Evolutionary conservation across 1,284 basidiomycete species (phyloP), one percentile per base, ranked within the genome.

Genomic region (Coriolopsis trogii): DNA sequence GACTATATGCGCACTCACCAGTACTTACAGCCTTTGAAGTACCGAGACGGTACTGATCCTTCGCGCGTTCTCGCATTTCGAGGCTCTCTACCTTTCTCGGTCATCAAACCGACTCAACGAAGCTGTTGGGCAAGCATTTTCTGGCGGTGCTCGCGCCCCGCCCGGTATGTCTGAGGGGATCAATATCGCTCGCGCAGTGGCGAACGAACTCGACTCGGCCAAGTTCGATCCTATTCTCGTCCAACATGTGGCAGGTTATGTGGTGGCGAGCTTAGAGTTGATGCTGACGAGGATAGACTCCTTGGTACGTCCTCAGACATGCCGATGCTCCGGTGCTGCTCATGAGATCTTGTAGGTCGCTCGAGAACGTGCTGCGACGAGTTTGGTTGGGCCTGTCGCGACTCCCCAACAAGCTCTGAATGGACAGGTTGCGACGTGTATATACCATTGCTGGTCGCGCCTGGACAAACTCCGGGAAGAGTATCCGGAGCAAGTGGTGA

Each of bases 191-290:
- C 79, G 94, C 9, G 80, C 83, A 0, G 76, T 95, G 30, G 82
- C 84, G 15, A 98, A 98, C 67, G 95, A 97, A 67, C 79, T 98
- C 3, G 95, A 98, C 68, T 85, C 92, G 2, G 94, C 93, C 3
- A 83, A 89, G 50, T 98, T 97, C 66, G 95, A 98, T 70, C 95
- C 95, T 0, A 66, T 98, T 25, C 76, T 98, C 7, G 83, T 93
- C 6, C 80, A 81, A 49, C 81, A 83, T 1, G 86, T 95, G 4
- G 91, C 93, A 4, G 86, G 86, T 61, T 87, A 85, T 63, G 84
- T 82, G 0, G 77, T 75, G 12, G 75, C 80, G 13, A 83, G 85
- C 38, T 64, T 97, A 37, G 89, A 92, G 23, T 77, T 76, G 58
- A 75, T 93, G 59, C 64, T 84, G 13, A 74, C 75, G 3, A 76